These are phyloP conservation scores for Penicillium sclerotigenum DNA, from an alignment of 2,329 filamentous ascomycete species.

Conservation along the genomic window DNA sequence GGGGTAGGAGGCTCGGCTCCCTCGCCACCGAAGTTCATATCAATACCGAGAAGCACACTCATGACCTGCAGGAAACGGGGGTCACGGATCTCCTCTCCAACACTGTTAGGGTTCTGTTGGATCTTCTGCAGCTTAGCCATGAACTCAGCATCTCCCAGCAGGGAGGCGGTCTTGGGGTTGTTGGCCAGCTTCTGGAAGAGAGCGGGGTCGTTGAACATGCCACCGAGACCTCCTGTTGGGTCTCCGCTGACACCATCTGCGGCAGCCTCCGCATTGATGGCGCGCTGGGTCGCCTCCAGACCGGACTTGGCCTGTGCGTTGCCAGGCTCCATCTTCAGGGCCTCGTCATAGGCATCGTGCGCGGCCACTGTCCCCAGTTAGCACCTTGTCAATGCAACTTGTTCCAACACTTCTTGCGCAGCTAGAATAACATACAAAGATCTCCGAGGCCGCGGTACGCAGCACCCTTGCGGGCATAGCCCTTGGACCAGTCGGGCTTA, in stretches of 20 bases:
- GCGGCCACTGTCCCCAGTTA: constrained; percentile 59
- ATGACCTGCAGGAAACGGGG: constrained; percentile 91
- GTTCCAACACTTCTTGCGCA: background rate
- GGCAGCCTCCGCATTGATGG: constrained; percentile 73
- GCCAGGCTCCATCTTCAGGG: constrained; percentile 85
- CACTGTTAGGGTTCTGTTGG: constrained; percentile 73
- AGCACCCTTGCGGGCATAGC: constrained; percentile 89
- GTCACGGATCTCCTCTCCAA: constrained; percentile 79
- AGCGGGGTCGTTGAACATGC: constrained; percentile 92
- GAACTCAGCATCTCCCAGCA: constrained; percentile 79
- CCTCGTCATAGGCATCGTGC: constrained; percentile 86
- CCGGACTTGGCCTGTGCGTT: constrained; percentile 93
- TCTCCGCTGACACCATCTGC: constrained; percentile 62
- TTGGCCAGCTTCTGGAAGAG: constrained; percentile 83
- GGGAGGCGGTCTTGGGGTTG: constrained; percentile 87
- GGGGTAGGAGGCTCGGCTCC: constrained; percentile 62
- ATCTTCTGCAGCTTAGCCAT: constrained; percentile 85
- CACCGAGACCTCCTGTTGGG: constrained; percentile 72
- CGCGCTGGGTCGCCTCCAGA: constrained; percentile 77
- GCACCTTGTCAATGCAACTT: background rate
- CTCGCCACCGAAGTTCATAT: constrained; percentile 69
- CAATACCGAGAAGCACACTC: constrained; percentile 87
- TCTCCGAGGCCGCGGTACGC: constrained; percentile 86
- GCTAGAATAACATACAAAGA: constrained; percentile 53
- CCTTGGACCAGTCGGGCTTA: constrained; percentile 98